Percentiles rank a stretch among this genome's conserved stretches.
These are phyloP conservation scores for Chrysosporium queenslandicum DNA, from an alignment of 2,329 filamentous ascomycete genomes.

Conservation along the genomic window DNA sequence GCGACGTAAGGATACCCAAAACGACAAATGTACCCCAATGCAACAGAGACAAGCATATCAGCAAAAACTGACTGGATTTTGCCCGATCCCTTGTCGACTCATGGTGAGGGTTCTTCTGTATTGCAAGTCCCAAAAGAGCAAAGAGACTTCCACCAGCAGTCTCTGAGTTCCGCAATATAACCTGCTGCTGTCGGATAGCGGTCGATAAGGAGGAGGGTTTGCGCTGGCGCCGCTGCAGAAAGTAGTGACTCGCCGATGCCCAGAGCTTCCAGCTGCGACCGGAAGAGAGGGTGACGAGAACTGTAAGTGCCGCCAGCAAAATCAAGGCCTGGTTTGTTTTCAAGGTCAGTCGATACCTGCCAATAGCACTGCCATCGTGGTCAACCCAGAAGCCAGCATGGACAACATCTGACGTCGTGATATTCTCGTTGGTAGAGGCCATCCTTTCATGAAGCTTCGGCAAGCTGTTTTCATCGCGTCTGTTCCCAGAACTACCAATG, in stretches of 20 bases:
- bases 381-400: constrained; percentile 7
- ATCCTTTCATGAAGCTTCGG: background rate
- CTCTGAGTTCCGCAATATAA: constrained; percentile 5
- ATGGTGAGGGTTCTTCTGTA: background rate
- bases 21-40: constrained; percentile 4
- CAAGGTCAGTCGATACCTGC: constrained; percentile 9
- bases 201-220: background rate
- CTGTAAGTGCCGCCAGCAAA: constrained; percentile 6
- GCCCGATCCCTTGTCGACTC: background rate
- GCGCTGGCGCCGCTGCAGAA: background rate
- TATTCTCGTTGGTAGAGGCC: background rate
- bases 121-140: background rate
- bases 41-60: background rate
- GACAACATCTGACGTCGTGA: constrained; percentile 4
- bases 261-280: constrained; percentile 7
- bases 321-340: constrained; percentile 4
- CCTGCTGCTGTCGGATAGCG: constrained; percentile 1
- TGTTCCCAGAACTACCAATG: background rate
- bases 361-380: background rate
- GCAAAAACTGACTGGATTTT: background rate
- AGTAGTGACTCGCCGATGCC: background rate
- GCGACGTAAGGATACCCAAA: constrained; percentile 7
- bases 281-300: constrained; percentile 10
- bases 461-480: background rate
- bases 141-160: constrained; percentile 1